Evolutionary conservation across 1,139 yeast genomes (phyloP), one percentile per base, ranked within the genome.

Genomic region (Yamadazyma dendronema): DNA sequence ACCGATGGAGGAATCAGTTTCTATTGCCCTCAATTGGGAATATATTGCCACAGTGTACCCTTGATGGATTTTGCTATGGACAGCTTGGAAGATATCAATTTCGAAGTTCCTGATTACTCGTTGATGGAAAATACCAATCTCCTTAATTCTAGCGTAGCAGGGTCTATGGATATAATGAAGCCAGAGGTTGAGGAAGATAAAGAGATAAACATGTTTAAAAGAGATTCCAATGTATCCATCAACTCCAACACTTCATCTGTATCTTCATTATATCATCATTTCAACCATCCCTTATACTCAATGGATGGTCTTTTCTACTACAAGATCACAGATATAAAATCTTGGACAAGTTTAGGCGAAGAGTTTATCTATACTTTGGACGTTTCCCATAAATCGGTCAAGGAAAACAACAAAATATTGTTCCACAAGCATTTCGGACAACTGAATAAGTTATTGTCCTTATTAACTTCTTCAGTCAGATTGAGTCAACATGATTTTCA

Each of bases 1-100:
- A 62, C 67, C 8, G 72, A 67, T 36, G 84, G 81, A n/a, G 74
- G 74, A 37, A 58, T 81, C 17, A 60, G 81, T 3, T 84, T 70
- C 55, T 80, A 75, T 55, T 79, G 80, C 47, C 74, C 78, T 31
- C 77, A 79, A 30, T 59, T 83, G 35, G 74, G 80, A 46, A 62
- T 81, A 1, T 78, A 74, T 48, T 77, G 86, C 46, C 69, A 69
- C 31, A 70, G 75, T 7, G 49, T 79, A 27, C 89, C 90, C 0
- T 57, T 77, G 40, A 42, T 57, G 3, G 46, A 51, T 1, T 54
- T 59, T 40, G 46, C 53, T 4, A 46, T 50, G 1, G 45, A 49
- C 3, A 56, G 53, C 19, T 37, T 48, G 10, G n/a, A 43, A 45
- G 27, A 54, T 50, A 23, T 40, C 7, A 53, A 54, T 22, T 47